Conservation (phyloP, 371 early-diverging fungal species). For the Zopfochytrium polystomum region DNA sequence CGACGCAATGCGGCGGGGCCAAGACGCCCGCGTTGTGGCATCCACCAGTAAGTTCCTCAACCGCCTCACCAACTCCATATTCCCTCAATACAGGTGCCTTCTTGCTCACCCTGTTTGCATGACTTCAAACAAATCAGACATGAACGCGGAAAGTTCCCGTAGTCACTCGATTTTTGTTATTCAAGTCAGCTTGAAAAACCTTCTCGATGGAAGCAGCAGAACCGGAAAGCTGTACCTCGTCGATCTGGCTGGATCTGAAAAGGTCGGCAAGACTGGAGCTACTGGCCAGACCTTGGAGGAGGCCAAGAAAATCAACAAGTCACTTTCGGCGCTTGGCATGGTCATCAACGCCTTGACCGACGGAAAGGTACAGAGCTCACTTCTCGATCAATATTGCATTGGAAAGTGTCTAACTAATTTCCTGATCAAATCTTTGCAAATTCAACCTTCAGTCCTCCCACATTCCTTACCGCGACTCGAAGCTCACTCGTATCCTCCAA, state of each 20-base stretch:
- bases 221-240: constrained; percentile 92
- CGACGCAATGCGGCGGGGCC: constrained; percentile 91
- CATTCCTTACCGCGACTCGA: constrained; percentile 98
- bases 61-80: background rate
- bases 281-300: constrained; percentile 98
- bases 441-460: constrained; percentile 69
- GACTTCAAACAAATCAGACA: constrained; percentile 65
- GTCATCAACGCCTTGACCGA: constrained; percentile 96
- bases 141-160: constrained; percentile 97
- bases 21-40: constrained; percentile 83
- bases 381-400: too few species aligned
- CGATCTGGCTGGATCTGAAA: constrained; percentile 99
- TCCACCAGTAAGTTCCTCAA: constrained; percentile 65
- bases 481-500: constrained; percentile 97
- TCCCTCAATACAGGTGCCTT: constrained; percentile 13
- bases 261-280: constrained; percentile 94
- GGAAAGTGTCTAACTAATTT: too few species aligned
- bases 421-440: background rate
- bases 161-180: constrained; percentile 97
- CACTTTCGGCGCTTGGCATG: constrained; percentile 95
- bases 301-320: constrained; percentile 99
- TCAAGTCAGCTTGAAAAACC: constrained; percentile 88
- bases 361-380: constrained; percentile 78
- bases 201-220: constrained; percentile 82
- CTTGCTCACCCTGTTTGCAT: background rate